phyloP scores from a whole-genome alignment of 2,329 filamentous ascomycete species.

The Plectosphaerella sp. region DNA sequence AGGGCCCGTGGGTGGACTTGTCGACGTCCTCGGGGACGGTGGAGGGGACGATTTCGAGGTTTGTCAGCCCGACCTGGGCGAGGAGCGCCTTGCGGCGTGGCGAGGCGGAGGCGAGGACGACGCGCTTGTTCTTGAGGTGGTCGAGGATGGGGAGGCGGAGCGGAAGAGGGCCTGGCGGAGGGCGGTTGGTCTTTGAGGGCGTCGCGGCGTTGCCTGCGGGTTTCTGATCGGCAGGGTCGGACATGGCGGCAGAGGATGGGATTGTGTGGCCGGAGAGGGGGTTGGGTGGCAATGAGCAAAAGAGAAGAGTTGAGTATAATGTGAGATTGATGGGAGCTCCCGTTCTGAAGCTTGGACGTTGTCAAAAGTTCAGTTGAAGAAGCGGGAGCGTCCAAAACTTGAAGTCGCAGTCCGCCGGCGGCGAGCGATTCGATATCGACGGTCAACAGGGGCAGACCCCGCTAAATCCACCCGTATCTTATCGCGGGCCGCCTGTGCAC shows the following conservation, averaged over 20 bases:
- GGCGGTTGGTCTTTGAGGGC: conserved; percentile 34
- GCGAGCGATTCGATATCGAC: too few species aligned
- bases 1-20: conserved; percentile 68
- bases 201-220: conserved; percentile 11
- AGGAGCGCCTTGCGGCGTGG: conserved; percentile 81
- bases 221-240: background rate
- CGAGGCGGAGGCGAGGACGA: conserved; percentile 87
- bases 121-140: conserved; percentile 70
- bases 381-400: background rate
- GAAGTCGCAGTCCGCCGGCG: background rate
- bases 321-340: too few species aligned
- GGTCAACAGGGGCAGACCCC: conserved; percentile 4
- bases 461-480: conserved; percentile 10
- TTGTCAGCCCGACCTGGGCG: conserved; percentile 69
- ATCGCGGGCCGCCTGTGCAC: background rate
- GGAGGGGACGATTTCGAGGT: conserved; percentile 82
- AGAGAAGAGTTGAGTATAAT: too few species aligned
- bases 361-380: background rate
- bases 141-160: conserved; percentile 77
- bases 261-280: background rate
- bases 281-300: too few species aligned
- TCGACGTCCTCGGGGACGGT: conserved; percentile 80
- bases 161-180: conserved; percentile 45
- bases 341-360: too few species aligned
- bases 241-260: conserved; percentile 6